Base-by-base conservation (phyloP, 2,329 filamentous ascomycete genomes). In the Mycosphaerella sp. region DNA sequence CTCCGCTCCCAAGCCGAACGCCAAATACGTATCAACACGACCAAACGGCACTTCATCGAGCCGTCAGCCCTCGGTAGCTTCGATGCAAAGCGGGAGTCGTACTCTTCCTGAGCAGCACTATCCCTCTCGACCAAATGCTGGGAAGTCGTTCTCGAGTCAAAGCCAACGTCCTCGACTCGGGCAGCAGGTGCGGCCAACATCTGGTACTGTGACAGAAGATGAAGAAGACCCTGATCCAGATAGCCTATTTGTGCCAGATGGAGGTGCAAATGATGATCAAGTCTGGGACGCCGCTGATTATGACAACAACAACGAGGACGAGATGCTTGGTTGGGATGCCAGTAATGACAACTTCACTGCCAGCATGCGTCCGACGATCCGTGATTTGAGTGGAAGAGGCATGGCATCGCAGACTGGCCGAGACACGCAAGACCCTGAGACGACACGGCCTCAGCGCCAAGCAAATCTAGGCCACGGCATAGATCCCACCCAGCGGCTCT, bases 261-360 rank as follows among this genome's bases (percentile, higher is more conserved):
- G 3, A 21, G 21, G 21, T 21, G 21, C 70, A 7, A 83, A 88
- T 31, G 85, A 89, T 23, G 85, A 89, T 58, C 76, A 79, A 43
- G 74, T 76, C 51, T 92, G 87, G 87, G 85, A 89, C 59, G 86
- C 87, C 1, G 76, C 86, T 1, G 78, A 81, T 49, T 83, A 80
- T 21, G 82, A 84, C 31, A 74, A 82, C 21, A 21, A 21, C 44
- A 80, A 81, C 6, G 83, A 83, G 51, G 80, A 83, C 59, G 82
- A 83, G 47, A 82, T 83, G 62, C 72, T 91, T 43, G 84, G 83
- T 38, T 92, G 87, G 87, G 85, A 90, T 69, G 78, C 83, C 48
- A 86, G 80, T 64, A 80, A 78, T 38, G 78, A 85, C 45, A 76
- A 78, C 59, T 83, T 85, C 70, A 75, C 78, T 70, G 49, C 44